phyloP scores from a whole-genome alignment of 305 asterid genomes.

The Solanum hybrid region DNA sequence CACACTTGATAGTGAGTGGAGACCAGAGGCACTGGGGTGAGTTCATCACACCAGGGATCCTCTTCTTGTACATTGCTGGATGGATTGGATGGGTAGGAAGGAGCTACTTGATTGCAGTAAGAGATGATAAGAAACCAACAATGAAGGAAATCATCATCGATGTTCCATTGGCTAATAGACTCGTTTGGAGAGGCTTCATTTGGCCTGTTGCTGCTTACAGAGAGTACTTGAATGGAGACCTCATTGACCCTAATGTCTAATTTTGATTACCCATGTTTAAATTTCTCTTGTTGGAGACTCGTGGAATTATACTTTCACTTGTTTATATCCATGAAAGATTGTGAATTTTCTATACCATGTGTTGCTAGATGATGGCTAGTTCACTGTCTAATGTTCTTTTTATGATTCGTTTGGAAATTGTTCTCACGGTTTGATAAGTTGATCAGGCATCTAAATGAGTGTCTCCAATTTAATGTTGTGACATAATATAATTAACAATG shows the following conservation, averaged over 20 bases:
- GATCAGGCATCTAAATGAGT: neutral
- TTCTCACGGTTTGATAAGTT: neutral
- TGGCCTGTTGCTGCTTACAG: constrained; percentile 99
- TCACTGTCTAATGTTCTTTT: neutral
- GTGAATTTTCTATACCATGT: neutral
- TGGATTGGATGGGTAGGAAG: constrained; percentile 99
- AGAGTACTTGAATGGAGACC: constrained; percentile 72
- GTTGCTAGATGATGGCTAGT: neutral
- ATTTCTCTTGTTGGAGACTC: neutral
- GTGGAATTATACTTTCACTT: neutral
- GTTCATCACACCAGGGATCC: constrained; percentile 84
- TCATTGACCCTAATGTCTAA: constrained; percentile 71
- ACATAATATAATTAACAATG: too few relatives aligned
- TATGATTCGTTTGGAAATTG: neutral
- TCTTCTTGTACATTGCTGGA: constrained; percentile 89
- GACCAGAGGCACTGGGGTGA: constrained; percentile 98
- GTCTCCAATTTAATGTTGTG: neutral
- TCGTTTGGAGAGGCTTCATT: constrained; percentile 83
- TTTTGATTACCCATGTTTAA: neutral
- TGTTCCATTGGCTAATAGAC: constrained; percentile 69
- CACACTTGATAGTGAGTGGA: constrained; percentile 94
- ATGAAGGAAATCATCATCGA: constrained; percentile 93
- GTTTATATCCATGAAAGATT: neutral
- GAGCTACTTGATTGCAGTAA: constrained; percentile 87
- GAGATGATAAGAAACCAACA: constrained; percentile 86